phyloP scores from a whole-genome alignment of 1,284 basidiomycete species.

The Malassezia equina region DNA sequence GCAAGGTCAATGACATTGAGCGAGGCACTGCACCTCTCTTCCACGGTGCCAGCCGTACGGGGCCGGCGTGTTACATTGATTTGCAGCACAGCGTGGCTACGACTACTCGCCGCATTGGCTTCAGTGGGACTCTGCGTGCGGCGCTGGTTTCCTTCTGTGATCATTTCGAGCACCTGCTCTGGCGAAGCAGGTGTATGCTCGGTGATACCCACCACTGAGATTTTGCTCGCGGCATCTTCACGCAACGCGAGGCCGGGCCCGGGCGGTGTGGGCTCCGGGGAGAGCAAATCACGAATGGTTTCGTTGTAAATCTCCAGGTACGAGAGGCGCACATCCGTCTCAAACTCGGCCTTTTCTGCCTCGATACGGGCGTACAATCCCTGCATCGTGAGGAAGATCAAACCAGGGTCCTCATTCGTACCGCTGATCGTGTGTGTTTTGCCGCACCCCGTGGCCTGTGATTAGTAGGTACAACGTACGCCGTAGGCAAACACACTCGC shows the following conservation, averaged over 20 bases:
- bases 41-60: constrained; percentile 36
- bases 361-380: constrained; percentile 43
- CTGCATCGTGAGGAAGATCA: constrained; percentile 48
- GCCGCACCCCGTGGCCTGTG: constrained; percentile 43
- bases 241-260: constrained; percentile 41
- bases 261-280: constrained; percentile 35
- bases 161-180: constrained; percentile 40
- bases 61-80: constrained; percentile 46
- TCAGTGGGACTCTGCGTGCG: constrained; percentile 46
- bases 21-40: constrained; percentile 40
- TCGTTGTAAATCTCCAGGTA: constrained; percentile 49
- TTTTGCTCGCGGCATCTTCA: constrained; percentile 42
- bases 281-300: constrained; percentile 44
- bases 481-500: constrained; percentile 47
- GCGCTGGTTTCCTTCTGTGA: constrained; percentile 43
- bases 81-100: constrained; percentile 45
- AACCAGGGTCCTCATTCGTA: constrained; percentile 38
- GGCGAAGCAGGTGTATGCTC: constrained; percentile 41
- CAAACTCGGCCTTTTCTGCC: constrained; percentile 32
- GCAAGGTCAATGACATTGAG: constrained; percentile 48
- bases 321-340: constrained; percentile 39
- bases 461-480: constrained; percentile 17
- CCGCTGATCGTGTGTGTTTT: constrained; percentile 48
- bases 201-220: constrained; percentile 47
- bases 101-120: constrained; percentile 44